Percentiles rank a stretch among this genome's conserved stretches.
These are phyloP conservation scores for Trichomonas vaginalis DNA, from an alignment of 208 protist genomes.

Conservation along the genomic window DNA sequence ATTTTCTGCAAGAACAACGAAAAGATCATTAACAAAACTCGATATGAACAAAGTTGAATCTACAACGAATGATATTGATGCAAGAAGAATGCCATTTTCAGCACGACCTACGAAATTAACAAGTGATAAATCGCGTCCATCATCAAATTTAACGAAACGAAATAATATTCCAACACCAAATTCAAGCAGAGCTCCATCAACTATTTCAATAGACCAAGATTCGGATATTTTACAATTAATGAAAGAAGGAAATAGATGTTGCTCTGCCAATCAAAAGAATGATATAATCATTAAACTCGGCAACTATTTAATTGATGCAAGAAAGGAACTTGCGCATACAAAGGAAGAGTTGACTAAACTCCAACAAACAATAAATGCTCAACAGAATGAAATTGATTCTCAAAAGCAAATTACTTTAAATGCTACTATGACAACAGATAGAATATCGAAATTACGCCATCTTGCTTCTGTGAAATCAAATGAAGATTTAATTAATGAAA, in stretches of 20 bases:
- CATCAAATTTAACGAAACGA: too few relatives aligned
- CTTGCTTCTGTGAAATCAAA: neutral
- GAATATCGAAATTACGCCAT: neutral
- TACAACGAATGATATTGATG: neutral
- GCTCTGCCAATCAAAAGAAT: neutral
- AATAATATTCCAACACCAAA: too few relatives aligned
- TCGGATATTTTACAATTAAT: neutral
- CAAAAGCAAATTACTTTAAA: neutral
- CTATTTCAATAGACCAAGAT: neutral
- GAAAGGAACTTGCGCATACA: neutral
- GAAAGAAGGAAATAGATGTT: neutral
- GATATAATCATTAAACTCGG: neutral
- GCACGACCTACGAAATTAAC: too few relatives aligned
- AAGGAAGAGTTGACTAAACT: neutral
- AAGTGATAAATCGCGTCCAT: too few relatives aligned
- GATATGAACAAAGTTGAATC: neutral
- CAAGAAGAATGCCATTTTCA: too few relatives aligned
- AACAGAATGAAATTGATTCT: neutral
- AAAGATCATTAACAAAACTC: neutral
- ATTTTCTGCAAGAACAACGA: neutral
- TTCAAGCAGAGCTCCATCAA: neutral
- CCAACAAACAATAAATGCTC: neutral
- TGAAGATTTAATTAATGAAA: neutral
- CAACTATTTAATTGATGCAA: neutral
- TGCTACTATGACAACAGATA: neutral